Conservation (phyloP, 192 early-diverging fungal species). For the Umbelopsis sp. region DNA sequence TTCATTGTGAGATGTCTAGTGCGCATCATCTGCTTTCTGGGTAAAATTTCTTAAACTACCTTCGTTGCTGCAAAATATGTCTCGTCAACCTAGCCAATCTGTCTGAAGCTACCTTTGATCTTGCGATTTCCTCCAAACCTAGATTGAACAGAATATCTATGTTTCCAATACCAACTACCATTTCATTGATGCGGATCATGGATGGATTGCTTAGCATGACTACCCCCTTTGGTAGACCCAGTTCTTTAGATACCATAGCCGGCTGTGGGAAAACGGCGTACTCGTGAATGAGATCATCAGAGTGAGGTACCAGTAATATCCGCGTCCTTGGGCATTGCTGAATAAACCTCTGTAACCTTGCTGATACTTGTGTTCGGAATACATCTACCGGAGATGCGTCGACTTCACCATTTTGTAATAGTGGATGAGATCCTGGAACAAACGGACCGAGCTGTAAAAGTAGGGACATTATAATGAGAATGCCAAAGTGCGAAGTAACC, state of each 20-base stretch:
- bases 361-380: conserved; percentile 64
- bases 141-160: conserved; percentile 79
- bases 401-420: conserved; percentile 51
- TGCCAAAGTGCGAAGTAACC: background rate
- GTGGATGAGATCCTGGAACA: conserved; percentile 60
- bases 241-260: conserved; percentile 47
- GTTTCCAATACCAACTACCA: conserved; percentile 74
- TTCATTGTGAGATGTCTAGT: background rate
- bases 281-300: conserved; percentile 72
- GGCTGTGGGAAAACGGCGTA: conserved; percentile 89
- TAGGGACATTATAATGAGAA: background rate
- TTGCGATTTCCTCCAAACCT: conserved; percentile 64
- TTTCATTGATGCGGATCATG: conserved; percentile 83
- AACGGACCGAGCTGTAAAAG: conserved; percentile 68
- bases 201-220: conserved; percentile 67
- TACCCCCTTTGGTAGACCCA: conserved; percentile 22
- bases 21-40: background rate
- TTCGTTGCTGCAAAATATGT: conserved; percentile 81
- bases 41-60: conserved; percentile 37
- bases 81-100: conserved; percentile 69
- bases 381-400: conserved; percentile 61
- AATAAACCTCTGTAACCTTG: conserved; percentile 56
- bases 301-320: conserved; percentile 75
- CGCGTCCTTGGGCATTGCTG: conserved; percentile 43
- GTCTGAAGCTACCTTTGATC: conserved; percentile 47